Evolutionary conservation across 768 basidiomycete genomes (phyloP).

Genomic region (Lentinula guzmanii): DNA sequence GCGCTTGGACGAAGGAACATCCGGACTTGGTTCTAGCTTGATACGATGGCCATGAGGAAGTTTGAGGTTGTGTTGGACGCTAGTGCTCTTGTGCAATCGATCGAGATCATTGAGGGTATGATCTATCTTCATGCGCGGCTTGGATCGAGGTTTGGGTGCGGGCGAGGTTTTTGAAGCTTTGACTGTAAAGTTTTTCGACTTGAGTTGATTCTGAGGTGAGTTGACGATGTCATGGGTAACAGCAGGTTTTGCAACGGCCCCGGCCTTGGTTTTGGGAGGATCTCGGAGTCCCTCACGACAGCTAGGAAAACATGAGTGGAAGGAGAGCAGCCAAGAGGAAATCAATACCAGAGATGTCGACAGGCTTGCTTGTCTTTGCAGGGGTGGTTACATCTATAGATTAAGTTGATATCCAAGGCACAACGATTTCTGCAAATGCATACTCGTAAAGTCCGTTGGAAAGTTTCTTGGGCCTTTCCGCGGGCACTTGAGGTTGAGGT

Average conservation of each 20-base stretch:
- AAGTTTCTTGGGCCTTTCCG: conserved; percentile 29
- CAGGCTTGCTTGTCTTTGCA: conserved; percentile 77
- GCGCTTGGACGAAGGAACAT: conserved; percentile 16
- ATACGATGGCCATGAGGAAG: conserved; percentile 34
- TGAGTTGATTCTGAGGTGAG: conserved; percentile 3
- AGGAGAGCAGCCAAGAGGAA: conserved; percentile 1
- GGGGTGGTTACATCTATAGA: conserved; percentile 64
- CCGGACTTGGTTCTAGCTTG: conserved; percentile 31
- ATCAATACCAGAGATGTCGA: conserved; percentile 66
- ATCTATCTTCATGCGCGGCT: conserved; percentile 16
- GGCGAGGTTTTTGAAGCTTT: conserved; percentile 1
- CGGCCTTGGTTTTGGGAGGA: conserved; percentile 29
- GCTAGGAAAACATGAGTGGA: conserved; percentile 29
- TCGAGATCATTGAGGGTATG: conserved; percentile 34
- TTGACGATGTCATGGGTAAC: background rate
- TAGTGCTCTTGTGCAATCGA: conserved; percentile 33
- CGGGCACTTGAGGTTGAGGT: background rate
- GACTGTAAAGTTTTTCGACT: conserved; percentile 4
- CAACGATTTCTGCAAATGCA: background rate
- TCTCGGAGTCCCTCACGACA: conserved; percentile 65
- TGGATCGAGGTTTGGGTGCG: conserved; percentile 17
- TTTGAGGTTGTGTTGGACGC: conserved; percentile 31
- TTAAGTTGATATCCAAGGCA: background rate
- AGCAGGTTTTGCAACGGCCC: conserved; percentile 11
- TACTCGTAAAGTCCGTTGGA: conserved; percentile 66